Conservation (phyloP, 208 protist genomes). For the Acanthamoeba healyi region DNA sequence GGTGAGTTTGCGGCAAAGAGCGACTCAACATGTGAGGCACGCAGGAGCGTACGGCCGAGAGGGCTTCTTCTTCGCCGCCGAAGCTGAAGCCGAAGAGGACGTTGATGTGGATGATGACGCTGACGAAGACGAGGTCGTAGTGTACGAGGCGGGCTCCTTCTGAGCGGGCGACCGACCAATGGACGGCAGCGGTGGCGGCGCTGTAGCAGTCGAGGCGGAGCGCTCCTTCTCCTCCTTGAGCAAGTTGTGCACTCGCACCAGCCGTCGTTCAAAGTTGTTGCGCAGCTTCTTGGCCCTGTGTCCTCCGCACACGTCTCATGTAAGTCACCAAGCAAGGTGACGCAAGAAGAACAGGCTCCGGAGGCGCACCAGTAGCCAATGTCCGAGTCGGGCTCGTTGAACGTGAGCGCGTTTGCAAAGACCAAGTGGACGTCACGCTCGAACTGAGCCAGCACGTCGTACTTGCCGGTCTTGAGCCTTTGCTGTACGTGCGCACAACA, state of each 20-base stretch:
- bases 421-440: not conserved
- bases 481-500: not conserved
- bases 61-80: not conserved
- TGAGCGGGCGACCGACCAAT: not conserved
- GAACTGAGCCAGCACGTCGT: not conserved
- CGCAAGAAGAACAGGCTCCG: no score
- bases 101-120: not conserved
- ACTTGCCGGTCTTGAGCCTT: conserved; percentile 13
- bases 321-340: no score
- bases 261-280: not conserved
- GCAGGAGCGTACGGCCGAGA: not conserved
- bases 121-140: no score
- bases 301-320: no score
- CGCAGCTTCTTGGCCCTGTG: conserved; percentile 21
- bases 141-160: not conserved
- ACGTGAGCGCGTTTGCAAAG: conserved; percentile 5
- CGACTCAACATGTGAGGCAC: no score
- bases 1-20: no score
- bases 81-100: not conserved
- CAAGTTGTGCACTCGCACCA: not conserved
- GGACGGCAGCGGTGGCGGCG: not conserved
- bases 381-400: conserved; percentile 26
- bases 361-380: conserved; percentile 16
- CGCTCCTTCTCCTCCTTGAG: not conserved
- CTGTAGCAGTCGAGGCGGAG: not conserved